Base-by-base conservation (phyloP, 2,329 filamentous ascomycete genomes). In the Aureobasidium sp. region DNA sequence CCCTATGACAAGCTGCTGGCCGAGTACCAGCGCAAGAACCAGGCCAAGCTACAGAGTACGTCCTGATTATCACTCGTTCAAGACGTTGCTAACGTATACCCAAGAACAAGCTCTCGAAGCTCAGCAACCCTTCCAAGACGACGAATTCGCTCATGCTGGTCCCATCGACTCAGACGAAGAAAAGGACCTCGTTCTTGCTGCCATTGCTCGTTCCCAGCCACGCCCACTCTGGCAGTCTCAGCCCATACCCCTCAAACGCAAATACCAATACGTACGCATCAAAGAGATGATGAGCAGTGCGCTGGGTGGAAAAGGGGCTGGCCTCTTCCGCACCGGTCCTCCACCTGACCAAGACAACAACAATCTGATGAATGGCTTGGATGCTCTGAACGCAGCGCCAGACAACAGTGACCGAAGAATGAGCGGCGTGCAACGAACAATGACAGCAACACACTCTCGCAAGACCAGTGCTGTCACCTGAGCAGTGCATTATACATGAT, bases 81-180 rank as follows among this genome's bases (percentile, higher is more conserved):
- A 38, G 60, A 13, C 45, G 7, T 40, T 61, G 37, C 62, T 57
- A 37, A 61, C 27, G 13, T 15, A 8, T 5, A 37, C 27, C 10
- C 47, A 42, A 94, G 90, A 96, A 77, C 92, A 92, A 37, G 91
- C 92, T 38, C 88, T 99, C 66, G 92, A 97, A 71, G 93, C 94
- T 60, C 95, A 95, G 71, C 92, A 92, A 1, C 92, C 91, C 2
- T 76, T 94, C 19, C 90, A 93, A 67, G 91, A 96, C 64, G 83
- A 92, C 67, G 90, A 95, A 49, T 83, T 83, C 61, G 89, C 90
- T 63, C 85, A 84, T 6, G 73, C 74, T 1, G 89, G 85, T 2
- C 88, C 90, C 1, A 84, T 99, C 38, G 94, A 99, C 73, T 94
- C 89, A 2, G 94, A 99, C 70, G 94, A 97, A 77, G 94, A 99